Conservation (phyloP, 225 moss, liverwort and hornwort species). For the Lunularia cruciata region DNA sequence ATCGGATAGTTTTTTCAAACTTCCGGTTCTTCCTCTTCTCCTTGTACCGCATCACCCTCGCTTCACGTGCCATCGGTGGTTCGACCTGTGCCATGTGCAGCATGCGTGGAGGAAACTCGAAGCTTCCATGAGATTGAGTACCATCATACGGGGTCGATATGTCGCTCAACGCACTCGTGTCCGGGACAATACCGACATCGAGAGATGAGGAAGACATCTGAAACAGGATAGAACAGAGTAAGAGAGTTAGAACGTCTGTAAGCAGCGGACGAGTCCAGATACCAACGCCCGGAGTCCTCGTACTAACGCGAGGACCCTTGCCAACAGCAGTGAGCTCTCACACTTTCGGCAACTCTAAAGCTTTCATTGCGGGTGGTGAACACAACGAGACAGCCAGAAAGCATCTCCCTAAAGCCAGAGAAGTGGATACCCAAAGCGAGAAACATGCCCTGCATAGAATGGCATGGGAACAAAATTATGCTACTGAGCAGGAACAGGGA, state of each 20-base stretch:
- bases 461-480: no score
- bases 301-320: no score
- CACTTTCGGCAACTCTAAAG: no score
- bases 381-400: no score
- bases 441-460: no score
- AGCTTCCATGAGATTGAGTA: slow-evolving; percentile 48
- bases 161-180: slow-evolving; percentile 66
- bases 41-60: slow-evolving; percentile 87
- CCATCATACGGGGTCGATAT: slow-evolving; percentile 65
- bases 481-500: not conserved
- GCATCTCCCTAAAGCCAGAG: not conserved
- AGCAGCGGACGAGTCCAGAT: no score
- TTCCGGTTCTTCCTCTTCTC: slow-evolving; percentile 96
- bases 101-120: slow-evolving; percentile 48
- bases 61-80: slow-evolving; percentile 70
- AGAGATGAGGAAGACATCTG: slow-evolving; percentile 93
- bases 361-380: no score
- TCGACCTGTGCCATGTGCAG: slow-evolving; percentile 56
- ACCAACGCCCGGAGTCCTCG: no score
- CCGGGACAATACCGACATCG: slow-evolving; percentile 82
- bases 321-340: no score
- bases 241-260: not conserved
- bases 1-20: slow-evolving; percentile 93
- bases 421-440: not conserved
- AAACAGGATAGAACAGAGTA: no score